Base-by-base conservation (phyloP, 495 filamentous ascomycete genomes). In the Penicillium chermesinum region DNA sequence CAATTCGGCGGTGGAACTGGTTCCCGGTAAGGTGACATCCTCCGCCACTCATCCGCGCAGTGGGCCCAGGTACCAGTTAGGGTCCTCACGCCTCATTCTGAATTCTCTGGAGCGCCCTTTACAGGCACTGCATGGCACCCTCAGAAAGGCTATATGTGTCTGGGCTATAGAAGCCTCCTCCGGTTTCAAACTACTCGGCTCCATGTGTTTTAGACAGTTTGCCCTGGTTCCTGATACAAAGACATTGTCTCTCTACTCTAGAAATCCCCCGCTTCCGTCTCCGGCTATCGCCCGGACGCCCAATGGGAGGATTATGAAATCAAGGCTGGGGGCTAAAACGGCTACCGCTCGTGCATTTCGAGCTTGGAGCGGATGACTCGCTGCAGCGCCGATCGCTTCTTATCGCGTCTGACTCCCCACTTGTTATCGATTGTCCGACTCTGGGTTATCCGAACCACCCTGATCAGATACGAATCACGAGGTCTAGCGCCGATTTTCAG, bases 1-100 rank as follows among this genome's bases (percentile, higher is more conserved):
- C 38, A 58, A 57, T 39, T 46, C 48, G 51, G 56, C 56, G 52
- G 56, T 59, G 56, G 25, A 27, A 43, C 54, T 46, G 50, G 44
- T 41, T 38, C 38, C 35, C 38, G 16, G 43, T 20, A 50, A 36
- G 33, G 56, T 59, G 46, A 56, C 56, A 59, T 59, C 21, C 17
- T 16, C 49, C 48, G 42, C 52, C 55, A 58, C 45, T 20, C 35
- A 38, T 44, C 40, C 30, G 19, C 33, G 22, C 33, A 14, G 54
- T 49, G 50, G 48, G 51, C 22, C 18, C 30, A 59, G 44, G 57
- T 60, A 51, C 45, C 50, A 44, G 16, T 14, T 1, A 2, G 10
- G 25, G 38, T 12, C 30, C 17, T 18, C 20, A 3, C 6, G 12
- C 19, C 38, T 41, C 30, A 35, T 18, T 33, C 42, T 32, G 15